phyloP scores from a whole-genome alignment of 2,329 filamentous ascomycete species.

The Exophiala sp. region DNA sequence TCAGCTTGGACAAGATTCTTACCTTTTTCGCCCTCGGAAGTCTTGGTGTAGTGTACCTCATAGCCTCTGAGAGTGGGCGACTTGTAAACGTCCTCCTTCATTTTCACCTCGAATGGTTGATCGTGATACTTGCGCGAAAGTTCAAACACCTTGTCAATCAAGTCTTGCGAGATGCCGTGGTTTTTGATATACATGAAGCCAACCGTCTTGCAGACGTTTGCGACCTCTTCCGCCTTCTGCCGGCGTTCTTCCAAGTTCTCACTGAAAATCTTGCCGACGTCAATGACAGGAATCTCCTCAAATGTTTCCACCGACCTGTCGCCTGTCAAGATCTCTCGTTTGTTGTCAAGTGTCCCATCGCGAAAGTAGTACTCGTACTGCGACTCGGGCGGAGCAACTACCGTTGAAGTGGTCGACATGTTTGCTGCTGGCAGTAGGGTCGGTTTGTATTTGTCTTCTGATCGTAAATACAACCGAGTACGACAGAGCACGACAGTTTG shows the following conservation, averaged over 20 bases:
- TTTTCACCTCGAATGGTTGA: conserved; percentile 19
- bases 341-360: conserved; percentile 6
- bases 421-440: neutral
- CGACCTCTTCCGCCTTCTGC: conserved; percentile 35
- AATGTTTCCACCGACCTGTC: conserved; percentile 8
- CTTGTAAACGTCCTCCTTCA: conserved; percentile 15
- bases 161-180: conserved; percentile 42
- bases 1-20: neutral
- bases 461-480: too few species aligned
- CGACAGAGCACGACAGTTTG: too few species aligned
- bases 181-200: conserved; percentile 55
- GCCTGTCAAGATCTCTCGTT: conserved; percentile 5
- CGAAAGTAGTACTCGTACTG: conserved; percentile 11
- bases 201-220: conserved; percentile 43
- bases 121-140: conserved; percentile 21
- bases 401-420: conserved; percentile 11
- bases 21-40: conserved; percentile 6
- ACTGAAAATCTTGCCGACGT: conserved; percentile 16
- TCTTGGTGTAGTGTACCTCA: conserved; percentile 12
- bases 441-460: too few species aligned
- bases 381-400: neutral
- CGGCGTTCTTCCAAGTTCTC: conserved; percentile 6
- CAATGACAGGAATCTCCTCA: conserved; percentile 17
- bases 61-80: conserved; percentile 13
- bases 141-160: conserved; percentile 35